phyloP scores from a whole-genome alignment of 306 rosid species.

The Trifolium dubium region DNA sequence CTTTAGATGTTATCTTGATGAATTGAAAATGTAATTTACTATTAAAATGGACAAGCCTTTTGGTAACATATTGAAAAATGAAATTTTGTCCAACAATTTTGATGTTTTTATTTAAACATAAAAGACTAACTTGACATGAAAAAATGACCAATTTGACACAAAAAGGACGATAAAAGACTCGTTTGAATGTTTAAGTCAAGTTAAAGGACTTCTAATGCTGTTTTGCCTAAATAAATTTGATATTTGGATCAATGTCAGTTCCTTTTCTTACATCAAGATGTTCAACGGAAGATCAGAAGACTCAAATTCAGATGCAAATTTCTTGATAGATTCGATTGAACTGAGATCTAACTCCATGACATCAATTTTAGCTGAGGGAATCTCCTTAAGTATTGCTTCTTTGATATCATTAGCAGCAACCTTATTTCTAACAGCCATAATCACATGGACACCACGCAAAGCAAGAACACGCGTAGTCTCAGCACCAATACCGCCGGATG shows the following conservation, averaged over 20 bases:
- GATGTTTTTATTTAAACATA: too few species aligned
- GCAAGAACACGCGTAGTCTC: slow-evolving; percentile 93
- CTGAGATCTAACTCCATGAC: slow-evolving; percentile 86
- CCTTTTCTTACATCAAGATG: slow-evolving; percentile 78
- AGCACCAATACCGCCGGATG: slow-evolving; percentile 86
- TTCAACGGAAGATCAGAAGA: slow-evolving; percentile 73
- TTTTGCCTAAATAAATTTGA: background rate
- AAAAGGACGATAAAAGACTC: too few species aligned
- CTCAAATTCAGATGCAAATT: slow-evolving; percentile 72
- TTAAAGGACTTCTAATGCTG: background rate
- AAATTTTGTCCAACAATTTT: too few species aligned
- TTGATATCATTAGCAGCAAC: slow-evolving; percentile 58
- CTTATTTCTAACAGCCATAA: slow-evolving; percentile 83
- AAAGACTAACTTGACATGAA: too few species aligned
- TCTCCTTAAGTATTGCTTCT: slow-evolving; percentile 68
- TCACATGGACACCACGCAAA: slow-evolving; percentile 79
- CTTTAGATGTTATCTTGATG: too few species aligned
- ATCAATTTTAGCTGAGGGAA: slow-evolving; percentile 83
- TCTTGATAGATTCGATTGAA: slow-evolving; percentile 70
- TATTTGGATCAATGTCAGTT: background rate
- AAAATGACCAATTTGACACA: too few species aligned
- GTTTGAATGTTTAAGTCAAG: background rate
- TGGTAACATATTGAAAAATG: too few species aligned
- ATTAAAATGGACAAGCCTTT: too few species aligned
- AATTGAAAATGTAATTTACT: too few species aligned